Conservation (phyloP, 805 yeast genomes). For the Lachancea thermotolerans region DNA sequence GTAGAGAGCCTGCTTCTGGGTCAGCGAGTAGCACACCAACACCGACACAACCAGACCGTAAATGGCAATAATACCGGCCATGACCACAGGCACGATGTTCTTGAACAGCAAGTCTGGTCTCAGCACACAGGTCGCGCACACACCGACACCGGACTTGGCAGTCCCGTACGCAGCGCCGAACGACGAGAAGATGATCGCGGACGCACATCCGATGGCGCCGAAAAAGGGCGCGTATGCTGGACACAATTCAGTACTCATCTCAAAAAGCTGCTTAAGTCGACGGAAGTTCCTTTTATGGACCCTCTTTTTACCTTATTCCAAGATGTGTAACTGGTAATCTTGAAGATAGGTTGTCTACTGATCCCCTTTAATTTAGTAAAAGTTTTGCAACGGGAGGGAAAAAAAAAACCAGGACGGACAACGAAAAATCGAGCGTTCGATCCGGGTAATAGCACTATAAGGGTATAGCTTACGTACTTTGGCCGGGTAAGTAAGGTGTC, state of each 20-base stretch:
- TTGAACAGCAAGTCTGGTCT: conserved; percentile 94
- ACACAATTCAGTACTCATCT: conserved; percentile 32
- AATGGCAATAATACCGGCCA: conserved; percentile 99
- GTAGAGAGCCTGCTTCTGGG: conserved; percentile 87
- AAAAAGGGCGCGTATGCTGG: conserved; percentile 74
- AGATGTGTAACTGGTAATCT: not conserved
- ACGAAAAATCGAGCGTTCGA: no score
- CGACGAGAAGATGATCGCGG: conserved; percentile 97
- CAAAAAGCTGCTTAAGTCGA: not conserved
- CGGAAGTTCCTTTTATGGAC: not conserved
- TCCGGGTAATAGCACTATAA: no score
- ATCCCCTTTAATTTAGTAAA: conserved; percentile 9
- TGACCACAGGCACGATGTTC: conserved; percentile 93
- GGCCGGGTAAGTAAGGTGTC: not conserved
- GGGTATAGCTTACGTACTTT: no score
- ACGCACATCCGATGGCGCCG: conserved; percentile 99
- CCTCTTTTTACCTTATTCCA: conserved; percentile 1
- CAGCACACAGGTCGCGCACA: conserved; percentile 94
- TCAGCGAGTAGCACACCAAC: conserved; percentile 80
- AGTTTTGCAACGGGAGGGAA: conserved; percentile 5
- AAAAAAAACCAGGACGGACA: conserved; percentile 2
- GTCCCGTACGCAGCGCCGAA: conserved; percentile 99
- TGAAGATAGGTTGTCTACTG: not conserved
- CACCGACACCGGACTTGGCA: conserved; percentile 98
- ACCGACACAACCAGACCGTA: conserved; percentile 96